These are phyloP conservation scores for Ilyonectria mors-panacis DNA, from an alignment of 2,329 filamentous ascomycete genomes.

Conservation along the genomic window DNA sequence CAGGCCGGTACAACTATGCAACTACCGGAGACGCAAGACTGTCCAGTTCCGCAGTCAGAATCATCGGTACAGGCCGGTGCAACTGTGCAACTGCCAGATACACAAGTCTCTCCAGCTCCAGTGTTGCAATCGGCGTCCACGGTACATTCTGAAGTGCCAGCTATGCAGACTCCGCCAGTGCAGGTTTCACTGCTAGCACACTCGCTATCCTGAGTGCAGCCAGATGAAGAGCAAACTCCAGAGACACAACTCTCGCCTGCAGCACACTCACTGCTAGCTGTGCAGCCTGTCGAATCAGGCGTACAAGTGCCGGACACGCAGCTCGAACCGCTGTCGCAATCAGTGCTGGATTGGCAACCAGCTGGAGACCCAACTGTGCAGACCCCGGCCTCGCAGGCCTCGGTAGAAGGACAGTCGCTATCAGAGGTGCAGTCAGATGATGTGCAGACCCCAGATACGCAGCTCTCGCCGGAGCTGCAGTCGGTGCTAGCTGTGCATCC, in stretches of 20 bases:
- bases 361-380: constrained; percentile 4
- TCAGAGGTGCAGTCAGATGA: neutral
- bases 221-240: neutral
- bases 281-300: neutral
- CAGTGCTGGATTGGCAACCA: neutral
- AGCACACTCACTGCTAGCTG: neutral
- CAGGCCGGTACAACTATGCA: neutral
- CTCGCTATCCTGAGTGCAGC: neutral
- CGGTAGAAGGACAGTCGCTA: neutral
- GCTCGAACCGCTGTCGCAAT: neutral
- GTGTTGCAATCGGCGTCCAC: too few species aligned
- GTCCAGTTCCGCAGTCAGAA: neutral
- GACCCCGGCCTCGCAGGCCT: constrained; percentile 13
- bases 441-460: neutral
- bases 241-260: neutral
- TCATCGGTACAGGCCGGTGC: neutral
- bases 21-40: neutral
- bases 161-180: constrained; percentile 2
- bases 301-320: constrained; percentile 4
- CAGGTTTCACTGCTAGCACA: neutral
- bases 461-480: neutral
- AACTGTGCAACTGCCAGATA: neutral
- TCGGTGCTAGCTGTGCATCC: neutral
- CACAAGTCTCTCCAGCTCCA: neutral
- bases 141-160: neutral